phyloP scores from a whole-genome alignment of 495 filamentous ascomycete genomes.

The Entonaema liquescens region DNA sequence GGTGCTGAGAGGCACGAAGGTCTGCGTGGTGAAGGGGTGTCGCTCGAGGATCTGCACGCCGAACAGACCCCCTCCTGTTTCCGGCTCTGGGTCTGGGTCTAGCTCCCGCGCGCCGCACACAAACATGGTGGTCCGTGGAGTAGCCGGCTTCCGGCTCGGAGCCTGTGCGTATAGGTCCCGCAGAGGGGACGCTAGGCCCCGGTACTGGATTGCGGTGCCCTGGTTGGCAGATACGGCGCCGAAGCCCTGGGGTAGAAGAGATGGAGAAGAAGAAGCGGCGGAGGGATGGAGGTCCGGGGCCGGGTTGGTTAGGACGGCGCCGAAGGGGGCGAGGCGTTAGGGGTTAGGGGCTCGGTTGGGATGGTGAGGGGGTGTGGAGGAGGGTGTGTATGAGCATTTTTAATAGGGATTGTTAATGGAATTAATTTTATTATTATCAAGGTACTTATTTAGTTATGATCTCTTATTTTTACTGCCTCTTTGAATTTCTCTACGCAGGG shows the following conservation, averaged over 20 bases:
- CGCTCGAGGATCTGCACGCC: slow-evolving; percentile 85
- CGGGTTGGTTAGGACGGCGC: slow-evolving; percentile 81
- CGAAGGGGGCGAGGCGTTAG: slow-evolving; percentile 75
- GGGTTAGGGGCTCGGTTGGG: slow-evolving; percentile 67
- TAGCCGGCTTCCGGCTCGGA: slow-evolving; percentile 67
- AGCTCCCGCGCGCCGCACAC: slow-evolving; percentile 75
- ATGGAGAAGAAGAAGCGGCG: slow-evolving; percentile 11
- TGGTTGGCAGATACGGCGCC: slow-evolving; percentile 75
- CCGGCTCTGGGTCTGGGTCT: not conserved
- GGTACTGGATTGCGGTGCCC: slow-evolving; percentile 85
- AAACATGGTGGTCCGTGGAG: slow-evolving; percentile 85
- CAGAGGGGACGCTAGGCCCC: slow-evolving; percentile 72
- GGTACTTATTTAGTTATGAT: not conserved
- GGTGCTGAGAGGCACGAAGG: slow-evolving; percentile 82
- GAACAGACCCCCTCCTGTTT: slow-evolving; percentile 30
- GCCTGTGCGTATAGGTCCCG: slow-evolving; percentile 71
- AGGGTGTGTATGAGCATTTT: slow-evolving; percentile 45
- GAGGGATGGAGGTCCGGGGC: slow-evolving; percentile 59
- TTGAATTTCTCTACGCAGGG: not conserved
- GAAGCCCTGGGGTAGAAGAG: slow-evolving; percentile 37
- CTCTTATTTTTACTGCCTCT: not conserved
- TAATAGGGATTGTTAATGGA: not conserved
- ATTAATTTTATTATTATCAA: slow-evolving; percentile 7
- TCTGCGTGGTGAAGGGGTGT: slow-evolving; percentile 93
- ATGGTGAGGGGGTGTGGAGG: slow-evolving; percentile 45